Base-by-base conservation (phyloP, 2,329 filamentous ascomycete genomes). In the Metarhizium rileyi region DNA sequence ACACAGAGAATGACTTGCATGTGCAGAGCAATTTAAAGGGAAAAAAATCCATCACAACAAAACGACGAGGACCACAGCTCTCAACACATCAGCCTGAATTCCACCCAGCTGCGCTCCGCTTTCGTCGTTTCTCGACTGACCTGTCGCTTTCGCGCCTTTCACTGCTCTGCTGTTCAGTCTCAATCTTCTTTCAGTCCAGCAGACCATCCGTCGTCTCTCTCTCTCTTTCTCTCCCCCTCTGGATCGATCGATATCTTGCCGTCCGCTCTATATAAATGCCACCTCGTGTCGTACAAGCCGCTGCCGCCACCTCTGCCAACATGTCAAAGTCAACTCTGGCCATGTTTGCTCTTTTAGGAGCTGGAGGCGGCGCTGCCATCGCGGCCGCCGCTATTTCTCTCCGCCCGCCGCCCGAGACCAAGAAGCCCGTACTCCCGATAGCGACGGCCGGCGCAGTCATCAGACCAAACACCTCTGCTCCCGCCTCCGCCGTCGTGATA, bases 241-340 rank as follows among this genome's bases (percentile, higher is more conserved):
- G 23, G n/a, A n/a, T n/a, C n/a, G n/a, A n/a, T n/a, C n/a, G n/a
- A n/a, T n/a, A n/a, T n/a, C n/a, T n/a, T n/a, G n/a, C n/a, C n/a
- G n/a, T n/a, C n/a, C n/a, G n/a, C n/a, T n/a, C n/a, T 44, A 53
- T 50, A 57, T 56, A 59, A 52, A 53, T 53, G 47, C 48, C 27
- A 46, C 49, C 28, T 27, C 49, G 33, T 40, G 48, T 45, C 49
- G 49, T 36, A 42, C 44, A 48, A n/a, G n/a, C n/a, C 44, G 49
- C 53, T 33, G 47, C 49, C 33, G 43, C 44, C 42, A n/a, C 47
- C 28, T 42, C 53, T 44, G 30, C 51, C 67, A 74, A 51, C 56
- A 91, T 91, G 87, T 90, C 87, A 52, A 91, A 90, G 67, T 75
- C 82, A 23, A 89, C 85, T 30, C 56, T 91, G 58, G 85, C 84